Conservation (phyloP, 257 asterid species). For the Solanum appendiculatum region DNA sequence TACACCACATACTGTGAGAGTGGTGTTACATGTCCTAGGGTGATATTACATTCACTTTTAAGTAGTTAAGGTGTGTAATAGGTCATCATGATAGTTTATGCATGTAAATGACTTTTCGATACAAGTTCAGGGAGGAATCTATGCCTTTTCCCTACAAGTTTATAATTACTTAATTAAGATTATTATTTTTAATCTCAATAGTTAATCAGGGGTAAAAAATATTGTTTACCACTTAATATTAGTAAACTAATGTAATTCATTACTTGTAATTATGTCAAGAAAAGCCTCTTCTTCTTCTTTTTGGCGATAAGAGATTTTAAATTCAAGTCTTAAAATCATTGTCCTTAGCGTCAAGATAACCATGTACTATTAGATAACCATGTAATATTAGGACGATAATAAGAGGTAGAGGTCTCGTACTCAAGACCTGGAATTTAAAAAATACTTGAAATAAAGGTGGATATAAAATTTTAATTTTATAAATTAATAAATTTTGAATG, state of each 20-base stretch:
- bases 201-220: background rate
- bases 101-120: no score
- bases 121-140: no score
- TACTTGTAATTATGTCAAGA: background rate
- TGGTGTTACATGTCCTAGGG: no score
- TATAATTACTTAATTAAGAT: background rate
- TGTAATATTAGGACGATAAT: background rate
- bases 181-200: background rate
- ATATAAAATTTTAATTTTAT: background rate
- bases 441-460: background rate
- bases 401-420: background rate
- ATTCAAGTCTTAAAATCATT: background rate
- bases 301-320: background rate
- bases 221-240: no score
- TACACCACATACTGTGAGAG: no score
- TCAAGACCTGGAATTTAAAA: background rate
- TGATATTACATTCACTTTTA: no score
- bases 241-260: background rate
- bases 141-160: no score
- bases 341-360: background rate
- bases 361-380: no score
- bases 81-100: no score
- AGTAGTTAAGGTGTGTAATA: no score
- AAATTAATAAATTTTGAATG: background rate
- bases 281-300: background rate